These are phyloP conservation scores for Botryotinia narcissicola DNA, from an alignment of 2,329 filamentous ascomycete genomes.

Conservation along the genomic window DNA sequence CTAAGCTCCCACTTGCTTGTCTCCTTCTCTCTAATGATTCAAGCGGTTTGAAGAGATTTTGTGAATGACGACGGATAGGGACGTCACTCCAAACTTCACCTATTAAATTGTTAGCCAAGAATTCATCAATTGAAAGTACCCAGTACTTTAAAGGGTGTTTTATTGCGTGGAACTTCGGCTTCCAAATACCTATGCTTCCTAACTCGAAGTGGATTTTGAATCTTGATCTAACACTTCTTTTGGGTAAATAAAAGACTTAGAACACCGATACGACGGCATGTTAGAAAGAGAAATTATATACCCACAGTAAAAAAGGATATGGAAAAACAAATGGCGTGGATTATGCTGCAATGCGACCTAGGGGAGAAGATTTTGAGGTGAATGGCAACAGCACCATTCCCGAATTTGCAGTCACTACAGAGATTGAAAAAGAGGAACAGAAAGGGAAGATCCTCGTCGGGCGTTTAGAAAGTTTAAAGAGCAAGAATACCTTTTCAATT, in stretches of 20 bases:
- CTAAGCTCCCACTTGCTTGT: neutral
- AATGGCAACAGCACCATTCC: neutral
- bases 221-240: neutral
- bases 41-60: neutral
- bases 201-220: neutral
- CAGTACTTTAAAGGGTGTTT: neutral
- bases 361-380: neutral
- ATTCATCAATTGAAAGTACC: neutral
- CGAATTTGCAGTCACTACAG: neutral
- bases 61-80: neutral
- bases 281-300: neutral
- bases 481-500: neutral
- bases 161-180: neutral
- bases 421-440: neutral
- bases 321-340: neutral
- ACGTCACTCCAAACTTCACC: neutral
- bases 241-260: neutral
- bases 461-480: fast-evolving
- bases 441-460: neutral
- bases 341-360: neutral
- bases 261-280: neutral
- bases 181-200: neutral
- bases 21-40: neutral
- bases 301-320: neutral
- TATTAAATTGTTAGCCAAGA: neutral